Evolutionary conservation across 805 yeast genomes (phyloP).

Genomic region (Metschnikowia picachoensis): DNA sequence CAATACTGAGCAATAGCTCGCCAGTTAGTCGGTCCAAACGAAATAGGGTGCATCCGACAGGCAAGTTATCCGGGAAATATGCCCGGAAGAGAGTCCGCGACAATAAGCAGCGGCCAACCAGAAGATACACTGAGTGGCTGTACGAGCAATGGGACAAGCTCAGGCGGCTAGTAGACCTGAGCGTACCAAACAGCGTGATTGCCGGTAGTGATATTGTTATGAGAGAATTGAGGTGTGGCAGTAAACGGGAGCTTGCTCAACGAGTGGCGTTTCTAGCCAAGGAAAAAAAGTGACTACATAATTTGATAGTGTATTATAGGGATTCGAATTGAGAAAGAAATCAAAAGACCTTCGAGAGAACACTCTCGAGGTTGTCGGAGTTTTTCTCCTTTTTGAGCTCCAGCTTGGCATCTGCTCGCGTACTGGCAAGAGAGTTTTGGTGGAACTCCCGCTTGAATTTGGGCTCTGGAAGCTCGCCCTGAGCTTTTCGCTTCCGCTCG

Average conservation of each 20-base stretch:
- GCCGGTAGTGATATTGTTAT: conserved; percentile 26
- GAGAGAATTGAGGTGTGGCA: conserved; percentile 24
- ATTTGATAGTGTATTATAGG: not conserved
- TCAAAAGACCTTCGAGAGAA: conserved; percentile 52
- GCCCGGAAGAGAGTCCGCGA: conserved; percentile 17
- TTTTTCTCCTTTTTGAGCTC: conserved; percentile 42
- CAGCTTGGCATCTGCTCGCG: conserved; percentile 59
- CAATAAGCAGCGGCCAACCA: not conserved
- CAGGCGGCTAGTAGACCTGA: conserved; percentile 26
- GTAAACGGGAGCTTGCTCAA: conserved; percentile 28
- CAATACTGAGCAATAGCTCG: not conserved
- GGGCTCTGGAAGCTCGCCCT: conserved; percentile 17
- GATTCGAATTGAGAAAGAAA: not conserved
- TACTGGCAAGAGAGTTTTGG: conserved; percentile 65
- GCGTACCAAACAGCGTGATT: conserved; percentile 25
- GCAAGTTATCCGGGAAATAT: conserved; percentile 19
- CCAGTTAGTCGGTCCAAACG: not conserved
- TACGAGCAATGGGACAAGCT: conserved; percentile 32
- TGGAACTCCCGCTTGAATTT: conserved; percentile 49
- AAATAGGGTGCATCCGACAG: not conserved
- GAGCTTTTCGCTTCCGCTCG: conserved; percentile 41
- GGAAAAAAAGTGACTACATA: not conserved
- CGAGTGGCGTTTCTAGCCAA: conserved; percentile 20
- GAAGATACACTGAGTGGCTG: conserved; percentile 23
- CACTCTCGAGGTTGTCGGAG: conserved; percentile 40